Base-by-base conservation (phyloP, 2,329 filamentous ascomycete species). In the Aspergillus intermedius region DNA sequence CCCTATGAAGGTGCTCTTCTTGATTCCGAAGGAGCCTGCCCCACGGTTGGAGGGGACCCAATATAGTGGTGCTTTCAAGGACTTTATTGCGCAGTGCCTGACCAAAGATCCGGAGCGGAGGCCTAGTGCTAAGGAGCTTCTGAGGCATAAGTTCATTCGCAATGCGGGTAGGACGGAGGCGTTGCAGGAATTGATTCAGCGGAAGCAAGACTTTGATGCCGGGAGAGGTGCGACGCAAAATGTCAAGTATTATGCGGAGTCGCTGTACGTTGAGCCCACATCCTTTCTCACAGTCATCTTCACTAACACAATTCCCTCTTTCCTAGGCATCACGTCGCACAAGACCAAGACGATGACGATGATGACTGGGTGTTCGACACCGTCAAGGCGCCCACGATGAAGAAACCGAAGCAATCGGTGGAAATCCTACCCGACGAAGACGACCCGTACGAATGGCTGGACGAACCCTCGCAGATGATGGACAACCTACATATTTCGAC, bases 291-390 rank as follows among this genome's bases (percentile, higher is more conserved):
- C 22, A 39, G 44, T 52, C n/a, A 13, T 32, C 8, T 7, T 28
- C 5, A 22, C 57, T 58, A 32, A 58, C 47, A 23, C 10, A 12
- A 43, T 41, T 15, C 17, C n/a, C 37, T 42, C 12, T n/a, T 34
- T 15, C 7, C 5, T 49, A 80, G 77, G 44, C 81, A 86, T 58
- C 84, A 81, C 7, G 79, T 94, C 32, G 62, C 65, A 22, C 59
- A 63, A 47, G 77, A 80, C 2, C 77, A 81, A 2, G 82, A 76
- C 34, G 82, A 76, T 34, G 84, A 90, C 4, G 77, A 87, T 13
- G 89, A 95, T 54, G 91, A 88, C 55, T 97, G 91, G 91, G 86
- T 95, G 2, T 97, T 97, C 64, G 91, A 96, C 62, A 97, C 91
- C 0, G 83, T 97, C 63, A 93, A 88, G 67, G 79, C 81, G 9